Evolutionary conservation across 2,329 filamentous ascomycete species (phyloP).

Genomic region (Colletotrichum sp.): DNA sequence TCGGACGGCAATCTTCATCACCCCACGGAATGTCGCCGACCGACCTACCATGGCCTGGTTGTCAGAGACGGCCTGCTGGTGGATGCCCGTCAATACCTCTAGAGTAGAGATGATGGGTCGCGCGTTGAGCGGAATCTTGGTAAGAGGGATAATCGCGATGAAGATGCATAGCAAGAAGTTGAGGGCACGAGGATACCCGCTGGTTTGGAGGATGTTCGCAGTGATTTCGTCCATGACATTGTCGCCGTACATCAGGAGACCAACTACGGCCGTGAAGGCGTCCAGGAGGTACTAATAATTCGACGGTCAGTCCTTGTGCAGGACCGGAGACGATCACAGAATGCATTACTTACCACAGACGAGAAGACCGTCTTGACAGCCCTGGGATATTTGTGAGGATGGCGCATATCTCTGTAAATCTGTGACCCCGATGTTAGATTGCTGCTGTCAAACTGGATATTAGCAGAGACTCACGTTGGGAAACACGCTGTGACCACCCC

Average conservation of each 20-base stretch:
- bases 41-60: constrained; percentile 55
- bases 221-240: constrained; percentile 88
- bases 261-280: constrained; percentile 79
- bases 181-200: constrained; percentile 74
- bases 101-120: constrained; percentile 84
- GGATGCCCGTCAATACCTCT: constrained; percentile 81
- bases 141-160: constrained; percentile 91
- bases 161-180: constrained; percentile 84
- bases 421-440: constrained; percentile 26
- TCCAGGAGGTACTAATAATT: constrained; percentile 75
- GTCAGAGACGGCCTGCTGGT: constrained; percentile 51
- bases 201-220: constrained; percentile 79
- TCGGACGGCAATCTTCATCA: constrained; percentile 66
- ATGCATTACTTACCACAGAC: constrained; percentile 70
- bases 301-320: background rate
- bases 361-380: constrained; percentile 82
- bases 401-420: constrained; percentile 68
- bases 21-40: constrained; percentile 59
- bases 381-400: constrained; percentile 80
- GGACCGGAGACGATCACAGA: background rate
- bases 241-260: constrained; percentile 94
- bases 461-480: constrained; percentile 65
- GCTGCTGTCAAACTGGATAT: background rate
- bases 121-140: constrained; percentile 91
- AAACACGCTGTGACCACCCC: constrained; percentile 72